Conservation (phyloP, 1,284 basidiomycete genomes). For the Blastosporella zonata region DNA sequence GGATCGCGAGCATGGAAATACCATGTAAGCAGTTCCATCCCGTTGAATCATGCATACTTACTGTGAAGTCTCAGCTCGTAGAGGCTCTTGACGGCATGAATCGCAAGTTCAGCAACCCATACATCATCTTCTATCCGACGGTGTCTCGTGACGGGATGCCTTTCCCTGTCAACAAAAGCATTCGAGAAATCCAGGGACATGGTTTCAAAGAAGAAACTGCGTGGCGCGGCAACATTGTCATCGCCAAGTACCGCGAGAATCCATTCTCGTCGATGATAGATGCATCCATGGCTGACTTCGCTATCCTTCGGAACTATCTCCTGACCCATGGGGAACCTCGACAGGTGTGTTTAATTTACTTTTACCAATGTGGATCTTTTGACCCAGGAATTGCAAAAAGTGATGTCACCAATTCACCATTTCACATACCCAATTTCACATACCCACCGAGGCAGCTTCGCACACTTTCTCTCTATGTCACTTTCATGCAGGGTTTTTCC, state of each 20-base stretch:
- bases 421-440: too few relatives aligned
- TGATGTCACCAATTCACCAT: neutral
- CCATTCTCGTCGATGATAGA: slow-evolving; percentile 68
- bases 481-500: neutral
- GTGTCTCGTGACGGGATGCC: slow-evolving; percentile 74
- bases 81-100: slow-evolving; percentile 77
- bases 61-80: slow-evolving; percentile 46
- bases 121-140: slow-evolving; percentile 74
- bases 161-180: slow-evolving; percentile 72
- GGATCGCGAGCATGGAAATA: slow-evolving; percentile 69
- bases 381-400: neutral
- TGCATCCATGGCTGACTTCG: slow-evolving; percentile 77
- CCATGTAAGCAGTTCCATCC: slow-evolving; percentile 44
- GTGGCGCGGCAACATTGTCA: slow-evolving; percentile 75
- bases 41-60: neutral
- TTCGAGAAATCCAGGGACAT: slow-evolving; percentile 68
- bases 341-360: slow-evolving; percentile 19
- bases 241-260: slow-evolving; percentile 70
- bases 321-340: slow-evolving; percentile 56
- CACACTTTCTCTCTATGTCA: neutral
- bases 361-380: neutral
- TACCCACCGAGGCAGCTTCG: too few relatives aligned
- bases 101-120: slow-evolving; percentile 69
- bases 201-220: slow-evolving; percentile 56
- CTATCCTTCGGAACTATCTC: slow-evolving; percentile 74